Conservation (phyloP, 2,329 filamentous ascomycete genomes). For the Xylaria sp. region DNA sequence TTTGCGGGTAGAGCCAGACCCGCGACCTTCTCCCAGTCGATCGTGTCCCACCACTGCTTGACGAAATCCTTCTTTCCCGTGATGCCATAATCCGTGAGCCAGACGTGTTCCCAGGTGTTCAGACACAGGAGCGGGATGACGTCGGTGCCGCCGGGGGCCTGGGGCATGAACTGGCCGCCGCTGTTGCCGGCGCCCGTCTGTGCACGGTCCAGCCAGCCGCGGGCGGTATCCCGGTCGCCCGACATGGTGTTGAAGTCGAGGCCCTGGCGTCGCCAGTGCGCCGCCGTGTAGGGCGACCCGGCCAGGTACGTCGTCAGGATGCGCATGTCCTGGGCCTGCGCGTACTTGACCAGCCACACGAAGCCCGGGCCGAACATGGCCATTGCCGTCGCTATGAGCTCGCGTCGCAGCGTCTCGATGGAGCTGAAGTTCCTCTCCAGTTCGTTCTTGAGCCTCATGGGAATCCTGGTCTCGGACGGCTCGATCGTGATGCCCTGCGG, state of each 20-base stretch:
- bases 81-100: constrained; percentile 81
- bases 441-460: constrained; percentile 63
- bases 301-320: constrained; percentile 92
- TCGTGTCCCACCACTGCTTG: constrained; percentile 84
- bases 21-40: constrained; percentile 85
- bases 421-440: constrained; percentile 82
- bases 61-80: constrained; percentile 81
- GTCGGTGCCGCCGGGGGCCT: constrained; percentile 73
- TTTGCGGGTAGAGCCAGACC: constrained; percentile 47
- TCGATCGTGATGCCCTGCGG: constrained; percentile 30
- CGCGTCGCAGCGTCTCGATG: constrained; percentile 81
- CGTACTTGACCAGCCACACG: constrained; percentile 86
- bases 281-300: constrained; percentile 86
- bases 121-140: constrained; percentile 85
- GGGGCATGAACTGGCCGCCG: constrained; percentile 46
- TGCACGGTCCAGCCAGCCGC: constrained; percentile 56
- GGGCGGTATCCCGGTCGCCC: constrained; percentile 50
- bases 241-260: constrained; percentile 76
- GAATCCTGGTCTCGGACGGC: constrained; percentile 58
- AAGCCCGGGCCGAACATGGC: constrained; percentile 98
- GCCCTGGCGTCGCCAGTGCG: constrained; percentile 79
- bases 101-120: constrained; percentile 97
- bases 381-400: constrained; percentile 82
- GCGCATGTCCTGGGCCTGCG: constrained; percentile 61
- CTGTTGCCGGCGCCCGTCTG: constrained; percentile 44